These are phyloP conservation scores for Beta vulgaris DNA, from an alignment of 148 eudicot genomes.

Conservation along the genomic window DNA sequence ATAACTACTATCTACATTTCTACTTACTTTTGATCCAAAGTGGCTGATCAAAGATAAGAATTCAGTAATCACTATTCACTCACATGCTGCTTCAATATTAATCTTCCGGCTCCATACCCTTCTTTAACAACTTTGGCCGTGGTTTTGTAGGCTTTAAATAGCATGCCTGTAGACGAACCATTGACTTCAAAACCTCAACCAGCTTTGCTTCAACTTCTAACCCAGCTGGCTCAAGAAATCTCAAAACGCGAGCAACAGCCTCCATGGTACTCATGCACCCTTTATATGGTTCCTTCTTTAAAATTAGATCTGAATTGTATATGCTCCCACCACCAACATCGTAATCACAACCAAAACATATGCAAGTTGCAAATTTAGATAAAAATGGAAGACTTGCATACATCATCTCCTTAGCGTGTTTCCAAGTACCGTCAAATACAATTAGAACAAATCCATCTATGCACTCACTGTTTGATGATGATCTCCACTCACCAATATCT, in stretches of 20 bases:
- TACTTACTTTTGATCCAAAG: neutral
- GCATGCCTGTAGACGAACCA: constrained; percentile 72
- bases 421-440: constrained; percentile 96
- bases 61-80: neutral
- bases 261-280: constrained; percentile 99
- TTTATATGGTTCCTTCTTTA: constrained; percentile 83
- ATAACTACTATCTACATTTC: neutral
- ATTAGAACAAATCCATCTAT: constrained; percentile 45
- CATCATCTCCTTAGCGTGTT: constrained; percentile 96
- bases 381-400: constrained; percentile 85
- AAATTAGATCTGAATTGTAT: constrained; percentile 73
- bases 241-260: constrained; percentile 84
- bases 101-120: constrained; percentile 27
- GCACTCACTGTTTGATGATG: constrained; percentile 27
- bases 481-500: constrained; percentile 49
- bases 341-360: constrained; percentile 62
- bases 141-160: constrained; percentile 62
- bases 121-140: constrained; percentile 51
- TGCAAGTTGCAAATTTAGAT: constrained; percentile 67
- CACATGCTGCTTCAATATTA: constrained; percentile 1
- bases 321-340: constrained; percentile 65
- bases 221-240: constrained; percentile 78
- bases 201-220: constrained; percentile 54
- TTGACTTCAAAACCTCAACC: constrained; percentile 63
- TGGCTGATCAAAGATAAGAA: neutral